phyloP scores from a whole-genome alignment of 345 rosid genomes.

The Boechera stricta region DNA sequence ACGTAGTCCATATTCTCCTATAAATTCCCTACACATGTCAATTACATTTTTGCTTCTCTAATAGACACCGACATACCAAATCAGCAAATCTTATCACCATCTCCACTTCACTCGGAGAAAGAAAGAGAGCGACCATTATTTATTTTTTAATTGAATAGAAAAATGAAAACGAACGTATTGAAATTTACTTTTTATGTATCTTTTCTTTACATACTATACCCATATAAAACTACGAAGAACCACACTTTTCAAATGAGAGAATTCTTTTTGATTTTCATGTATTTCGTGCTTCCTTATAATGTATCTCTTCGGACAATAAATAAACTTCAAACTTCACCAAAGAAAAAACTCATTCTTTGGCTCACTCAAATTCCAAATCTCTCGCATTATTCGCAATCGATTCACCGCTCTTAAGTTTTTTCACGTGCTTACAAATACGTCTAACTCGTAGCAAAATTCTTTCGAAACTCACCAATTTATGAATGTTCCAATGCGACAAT shows the following conservation, averaged over 20 bases:
- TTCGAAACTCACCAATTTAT: neutral
- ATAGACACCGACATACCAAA: neutral
- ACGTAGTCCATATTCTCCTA: neutral
- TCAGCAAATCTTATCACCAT: neutral
- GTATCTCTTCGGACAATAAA: too few species aligned
- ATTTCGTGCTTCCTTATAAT: too few species aligned
- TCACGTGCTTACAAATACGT: neutral
- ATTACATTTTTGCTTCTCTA: neutral
- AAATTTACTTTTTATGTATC: too few species aligned
- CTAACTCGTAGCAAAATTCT: neutral
- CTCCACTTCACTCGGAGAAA: neutral
- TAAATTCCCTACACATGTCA: neutral
- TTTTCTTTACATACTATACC: neutral
- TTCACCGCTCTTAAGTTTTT: neutral
- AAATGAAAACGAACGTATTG: neutral
- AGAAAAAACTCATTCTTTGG: neutral
- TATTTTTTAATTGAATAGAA: neutral
- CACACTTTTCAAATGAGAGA: neutral
- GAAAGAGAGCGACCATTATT: neutral
- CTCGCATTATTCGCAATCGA: neutral
- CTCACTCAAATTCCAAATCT: neutral
- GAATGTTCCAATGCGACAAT: neutral
- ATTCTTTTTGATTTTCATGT: too few species aligned
- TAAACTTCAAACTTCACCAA: neutral
- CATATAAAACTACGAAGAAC: neutral